Base-by-base conservation (phyloP, 1,284 basidiomycete genomes). In the Boletus sp. region DNA sequence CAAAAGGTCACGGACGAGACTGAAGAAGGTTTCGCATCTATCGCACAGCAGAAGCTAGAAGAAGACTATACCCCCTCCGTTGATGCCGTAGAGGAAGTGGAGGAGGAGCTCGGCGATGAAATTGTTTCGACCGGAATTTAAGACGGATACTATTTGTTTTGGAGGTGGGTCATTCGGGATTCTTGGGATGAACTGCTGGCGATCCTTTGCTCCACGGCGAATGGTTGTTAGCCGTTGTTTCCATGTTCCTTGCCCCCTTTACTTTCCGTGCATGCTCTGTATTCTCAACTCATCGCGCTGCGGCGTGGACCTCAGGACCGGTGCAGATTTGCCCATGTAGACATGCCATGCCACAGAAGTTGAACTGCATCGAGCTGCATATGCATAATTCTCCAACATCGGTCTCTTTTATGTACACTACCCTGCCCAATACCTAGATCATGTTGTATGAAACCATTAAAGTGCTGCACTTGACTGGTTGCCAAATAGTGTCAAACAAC, bases 161-260 rank as follows among this genome's bases (percentile, higher is more conserved):
- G 30, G 40, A 53, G 49, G 57, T 47, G 40, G 33, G 46, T 37
- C 50, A 48, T 32, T 33, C 54, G 39, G 46, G 61, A 56, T 53
- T 40, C 55, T 51, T 65, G 64, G 61, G 51, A 63, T 62, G 62
- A 66, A 67, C 60, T 54, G 65, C 58, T 66, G 57, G 59, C 60
- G 53, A 64, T 51, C 65, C 56, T 64, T 64, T 64, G 59, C 65
- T 58, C 29, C 17, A 41, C 46, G 5, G 65, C 53, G 61, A 64
- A 64, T 27, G 63, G 40, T 64, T 63, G 65, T 58, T 53, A 62
- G 59, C 56, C 51, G 62, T 66, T 66, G 22, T 66, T 61, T 62
- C 63, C 65, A 57, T 23, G 57, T 51, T 50, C 53, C 57, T 71
- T 72, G 29, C 68, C 77, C 78, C 4, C 4, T 86, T 86, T 22